Evolutionary conservation across 164 flowering plant species (phyloP), one percentile per base, ranked within the genome.

Genomic region (Chimonanthus salicifolius): DNA sequence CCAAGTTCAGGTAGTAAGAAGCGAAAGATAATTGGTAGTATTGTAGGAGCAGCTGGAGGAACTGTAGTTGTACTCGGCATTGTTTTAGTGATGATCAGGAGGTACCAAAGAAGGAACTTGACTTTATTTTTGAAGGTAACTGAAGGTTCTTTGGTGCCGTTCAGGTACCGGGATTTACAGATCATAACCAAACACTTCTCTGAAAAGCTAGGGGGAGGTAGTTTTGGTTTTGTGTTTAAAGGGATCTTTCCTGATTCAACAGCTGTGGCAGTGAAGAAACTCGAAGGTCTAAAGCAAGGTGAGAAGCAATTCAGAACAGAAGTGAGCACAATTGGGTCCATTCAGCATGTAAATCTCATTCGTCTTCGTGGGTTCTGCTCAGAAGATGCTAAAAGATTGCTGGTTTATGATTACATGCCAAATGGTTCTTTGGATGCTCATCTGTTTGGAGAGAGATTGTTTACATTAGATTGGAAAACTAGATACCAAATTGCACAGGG

Each of bases 371-470:
- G 92, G n/a, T 87, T 87, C 49, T 88, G 89, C 77, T 80, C 85
- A 1, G 86, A 87, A 74, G 82, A 83, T 54, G 64, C 73, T 33
- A 79, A 78, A 46, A 84, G 79, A 68, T 70, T 83, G 79, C 73
- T 89, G 72, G 89, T 89, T 4, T 89, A 87, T 65, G 88, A 85
- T 47, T 88, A 84, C 76, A 85, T 86, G 91, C 86, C 84, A 3
- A 86, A 84, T 10, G 81, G 87, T 7, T 88, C 91, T 63, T 73
- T 86, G 47, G 85, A 82, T 16, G 63, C 78, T 15, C 79, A 77
- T 76, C 74, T 88, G 68, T 86, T 86, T 72, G 68, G 43, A 20
- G 33, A 74, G 16, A 58, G 62, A 46, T 7, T 71, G 0, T 21
- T 48, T 9, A 20, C 62, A 6, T 68, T 83, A 66, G 76, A 77